A percentile compares a stretch with the other conserved stretches of the same genome.
phyloP scores from a whole-genome alignment of 2,329 filamentous ascomycete genomes.

The Penicillium sp. region DNA sequence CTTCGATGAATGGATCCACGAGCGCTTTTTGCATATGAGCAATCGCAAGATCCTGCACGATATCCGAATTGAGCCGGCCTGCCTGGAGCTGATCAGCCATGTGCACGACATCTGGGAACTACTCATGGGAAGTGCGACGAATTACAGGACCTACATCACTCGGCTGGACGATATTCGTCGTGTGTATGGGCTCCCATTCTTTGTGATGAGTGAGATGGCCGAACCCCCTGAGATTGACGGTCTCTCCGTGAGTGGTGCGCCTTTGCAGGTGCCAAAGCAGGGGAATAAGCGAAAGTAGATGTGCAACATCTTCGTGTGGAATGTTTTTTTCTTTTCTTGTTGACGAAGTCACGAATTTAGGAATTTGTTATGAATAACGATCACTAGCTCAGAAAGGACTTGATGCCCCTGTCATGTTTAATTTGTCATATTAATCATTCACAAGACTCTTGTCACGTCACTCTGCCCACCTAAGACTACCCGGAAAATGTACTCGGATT shows the following conservation, averaged over 20 bases:
- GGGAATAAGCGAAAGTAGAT: background rate
- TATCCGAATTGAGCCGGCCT: slow-evolving; percentile 3
- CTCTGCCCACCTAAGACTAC: too few relatives aligned
- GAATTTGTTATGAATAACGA: background rate
- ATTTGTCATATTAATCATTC: too few relatives aligned
- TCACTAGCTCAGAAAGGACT: background rate
- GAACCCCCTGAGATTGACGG: slow-evolving; percentile 4
- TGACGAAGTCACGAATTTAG: background rate
- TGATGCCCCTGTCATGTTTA: too few relatives aligned
- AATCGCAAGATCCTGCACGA: slow-evolving; percentile 15
- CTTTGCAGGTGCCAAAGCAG: background rate
- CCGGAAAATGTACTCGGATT: too few relatives aligned
- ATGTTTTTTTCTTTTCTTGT: too few relatives aligned
- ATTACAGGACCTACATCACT: slow-evolving; percentile 14
- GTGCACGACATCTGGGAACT: slow-evolving; percentile 17
- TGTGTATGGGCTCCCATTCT: slow-evolving; percentile 8
- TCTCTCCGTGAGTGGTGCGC: background rate
- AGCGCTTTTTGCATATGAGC: slow-evolving; percentile 16
- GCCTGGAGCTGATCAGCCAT: slow-evolving; percentile 9
- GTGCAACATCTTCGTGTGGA: too few relatives aligned
- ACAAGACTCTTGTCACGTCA: too few relatives aligned
- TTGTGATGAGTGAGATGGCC: slow-evolving; percentile 6
- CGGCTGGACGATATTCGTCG: slow-evolving; percentile 12
- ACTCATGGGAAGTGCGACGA: slow-evolving; percentile 16
- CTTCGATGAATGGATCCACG: slow-evolving; percentile 24